Evolutionary conservation across 139 green algal species (phyloP), one percentile per base, ranked within the genome.

Genomic region (Bryopsis sp.): DNA sequence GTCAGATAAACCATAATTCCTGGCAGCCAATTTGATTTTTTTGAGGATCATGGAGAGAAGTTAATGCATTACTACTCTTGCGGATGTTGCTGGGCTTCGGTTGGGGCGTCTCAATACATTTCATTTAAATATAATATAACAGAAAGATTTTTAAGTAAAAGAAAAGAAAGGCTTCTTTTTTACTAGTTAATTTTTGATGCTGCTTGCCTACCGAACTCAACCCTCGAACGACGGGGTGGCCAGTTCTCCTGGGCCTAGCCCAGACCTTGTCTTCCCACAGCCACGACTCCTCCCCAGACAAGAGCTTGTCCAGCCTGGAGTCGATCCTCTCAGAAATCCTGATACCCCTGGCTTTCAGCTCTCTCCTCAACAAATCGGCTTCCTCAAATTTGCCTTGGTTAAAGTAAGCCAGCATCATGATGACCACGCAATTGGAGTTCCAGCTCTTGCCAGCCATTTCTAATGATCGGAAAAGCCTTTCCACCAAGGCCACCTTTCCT

Each of bases 381-480:
- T 67, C 59, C 43, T 67, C 59, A 24, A 67, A 67, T 48, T 31
- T 26, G 33, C 59, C 59, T 47, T 67, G 59, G 33, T 67, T 67
- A 46, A 67, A 67, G 31, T 67, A 67, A 7, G 59, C 59, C 8
- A 67, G 31, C 59, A 67, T 67, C 59, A 67, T 47, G 59, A 67
- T 67, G 5, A 43, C 59, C 28, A 67, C 43, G 59, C 59, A 67
- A 26, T 67, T 67, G 33, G 59, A 67, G 33, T 67, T 67, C 59
- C 19, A 67, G 33, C 31, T 67, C 22, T 43, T 67, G 24, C 59
- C 59, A 26, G 59, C 19, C 6, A 7, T 67, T 26, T 67, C 59
- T 31, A 67, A 26, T 7, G 59, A 26, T 47, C 59, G 39, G 33
- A 67, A 67, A 46, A 67, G 59, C 31, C 19, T 67, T 31, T 67